These are phyloP conservation scores for Pseudevernia furfuracea DNA, from an alignment of 495 filamentous ascomycete species.

Conservation along the genomic window DNA sequence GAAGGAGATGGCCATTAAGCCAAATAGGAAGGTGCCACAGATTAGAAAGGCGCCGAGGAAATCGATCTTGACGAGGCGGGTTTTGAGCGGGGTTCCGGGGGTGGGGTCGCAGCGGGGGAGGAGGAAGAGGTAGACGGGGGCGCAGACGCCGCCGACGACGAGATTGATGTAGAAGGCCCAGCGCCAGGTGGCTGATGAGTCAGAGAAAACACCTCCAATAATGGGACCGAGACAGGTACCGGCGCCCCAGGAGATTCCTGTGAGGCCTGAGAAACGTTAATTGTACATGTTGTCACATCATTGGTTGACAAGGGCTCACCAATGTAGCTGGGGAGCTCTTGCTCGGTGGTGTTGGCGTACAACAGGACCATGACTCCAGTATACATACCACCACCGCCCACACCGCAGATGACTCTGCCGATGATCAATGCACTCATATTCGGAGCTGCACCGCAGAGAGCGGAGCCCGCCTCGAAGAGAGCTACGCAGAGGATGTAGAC, in stretches of 20 bases:
- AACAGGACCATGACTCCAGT: conserved; percentile 41
- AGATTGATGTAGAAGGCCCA: conserved; percentile 65
- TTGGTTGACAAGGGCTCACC: conserved; percentile 12
- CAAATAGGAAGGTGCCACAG: conserved; percentile 21
- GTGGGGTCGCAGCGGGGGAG: conserved; percentile 41
- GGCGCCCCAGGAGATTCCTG: conserved; percentile 38
- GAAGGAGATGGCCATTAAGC: conserved; percentile 32
- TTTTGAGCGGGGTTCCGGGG: conserved; percentile 30
- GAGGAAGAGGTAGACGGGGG: conserved; percentile 49
- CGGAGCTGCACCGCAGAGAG: conserved; percentile 45
- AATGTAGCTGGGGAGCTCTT: conserved; percentile 44
- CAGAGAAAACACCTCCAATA: conserved; percentile 36
- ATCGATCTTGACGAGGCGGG: conserved; percentile 35
- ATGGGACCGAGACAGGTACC: conserved; percentile 40
- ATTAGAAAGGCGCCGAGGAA: conserved; percentile 28
- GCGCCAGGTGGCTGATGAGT: conserved; percentile 36
- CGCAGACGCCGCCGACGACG: conserved; percentile 39
- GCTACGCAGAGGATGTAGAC: conserved; percentile 40
- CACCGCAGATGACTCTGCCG: conserved; percentile 36
- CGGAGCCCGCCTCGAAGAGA: conserved; percentile 43
- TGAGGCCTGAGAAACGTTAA: conserved; percentile 15
- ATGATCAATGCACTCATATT: conserved; percentile 42
- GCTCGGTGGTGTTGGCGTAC: conserved; percentile 35
- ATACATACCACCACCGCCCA: conserved; percentile 48
- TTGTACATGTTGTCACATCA: too few species aligned